Base-by-base conservation (phyloP, 2,329 filamentous ascomycete genomes). In the Talaromyces sp. region DNA sequence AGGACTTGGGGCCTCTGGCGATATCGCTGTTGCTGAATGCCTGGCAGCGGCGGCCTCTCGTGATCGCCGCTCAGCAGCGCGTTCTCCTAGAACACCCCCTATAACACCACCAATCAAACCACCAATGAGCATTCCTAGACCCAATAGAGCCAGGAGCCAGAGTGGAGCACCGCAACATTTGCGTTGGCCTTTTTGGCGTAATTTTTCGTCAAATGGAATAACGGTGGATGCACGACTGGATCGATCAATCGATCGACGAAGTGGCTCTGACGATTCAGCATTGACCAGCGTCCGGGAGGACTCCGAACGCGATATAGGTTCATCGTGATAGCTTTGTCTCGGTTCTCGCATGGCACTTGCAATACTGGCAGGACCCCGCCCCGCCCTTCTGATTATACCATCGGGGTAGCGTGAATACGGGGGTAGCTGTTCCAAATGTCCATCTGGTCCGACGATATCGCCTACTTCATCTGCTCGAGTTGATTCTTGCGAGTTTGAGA, bases 391-490 rank as follows among this genome's bases (percentile, higher is more conserved):
- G 76, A 87, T 79, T 12, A 61, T 46, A 60, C 91, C 88, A 57
- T 95, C 90, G 2, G 92, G 91, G 74, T 95, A 97, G 72, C 91
- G 83, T 14, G 91, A 90, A 71, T 97, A 97, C 0, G 93, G 93
- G 12, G 93, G 93, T 19, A 97, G 79, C 72, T 96, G 91, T 74
- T 97, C 93, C 1, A 89, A 88, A 70, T 97, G 92, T 1, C 92
- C 92, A 68, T 96, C 86, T 0, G 89, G 90, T 1, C 92, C 92
- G 56, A 97, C 88, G 58, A 97, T 85, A 71, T 92, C 92, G 53
- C 88, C 91, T n/a, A 85, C 80, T 67, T 96, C 91, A 57, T 91
- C 91, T 60, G 69, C 69, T 21, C 70, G 70, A 0, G 89, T 90
- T 56, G 91, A 75, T 56, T 88, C 85, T 68, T 88, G 89, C 67